Evolutionary conservation across 2,329 filamentous ascomycete genomes (phyloP), one percentile per base, ranked within the genome.

Genomic region (Paramyrothecium roridum): DNA sequence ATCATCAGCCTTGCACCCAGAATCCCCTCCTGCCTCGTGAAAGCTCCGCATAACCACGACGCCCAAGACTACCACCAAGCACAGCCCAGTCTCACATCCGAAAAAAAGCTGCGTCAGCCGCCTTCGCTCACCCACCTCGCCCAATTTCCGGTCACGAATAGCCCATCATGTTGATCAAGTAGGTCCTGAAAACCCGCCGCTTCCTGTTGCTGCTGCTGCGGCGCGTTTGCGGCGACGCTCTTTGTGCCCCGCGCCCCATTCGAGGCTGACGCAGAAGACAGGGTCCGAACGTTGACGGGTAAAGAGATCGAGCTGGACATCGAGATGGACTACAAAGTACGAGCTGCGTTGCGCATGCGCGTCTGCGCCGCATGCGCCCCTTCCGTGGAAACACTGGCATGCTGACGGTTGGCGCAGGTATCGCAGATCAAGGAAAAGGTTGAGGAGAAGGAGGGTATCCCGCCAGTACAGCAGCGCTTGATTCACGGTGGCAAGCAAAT

Each of bases 251-350:
- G 37, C 26, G 26, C 26, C 37, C 37, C n/a, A n/a, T n/a, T 43
- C 37, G 12, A 43, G 37, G 58, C 65, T 65, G 60, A 69, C 59
- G 23, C 33, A 54, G 46, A 37, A 45, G 48, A 47, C 65, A 99
- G 93, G 82, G 93, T 99, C 72, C 90, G 95, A 71, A 99, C 95
- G 60, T 87, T 99, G 61, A 98, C 95, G 61, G 95, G 95, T 70
- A 98, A 98, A 81, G 92, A 99, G 79, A 98, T 98, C 73, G 93
- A 98, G 82, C 86, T 99, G 67, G 93, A 98, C 70, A 96, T 99
- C 71, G 95, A 98, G 80, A 82, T 86, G 53, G 88, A 91, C 69
- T 96, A 96, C 83, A 96, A 93, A 84, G 93, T 96, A 76, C 65
- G 69, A 52, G n/a, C 17, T 33, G 45, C 26, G 37, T 16, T 16